Base-by-base conservation (phyloP, 116 monocot genomes). In the Trichopus zeylanicus region DNA sequence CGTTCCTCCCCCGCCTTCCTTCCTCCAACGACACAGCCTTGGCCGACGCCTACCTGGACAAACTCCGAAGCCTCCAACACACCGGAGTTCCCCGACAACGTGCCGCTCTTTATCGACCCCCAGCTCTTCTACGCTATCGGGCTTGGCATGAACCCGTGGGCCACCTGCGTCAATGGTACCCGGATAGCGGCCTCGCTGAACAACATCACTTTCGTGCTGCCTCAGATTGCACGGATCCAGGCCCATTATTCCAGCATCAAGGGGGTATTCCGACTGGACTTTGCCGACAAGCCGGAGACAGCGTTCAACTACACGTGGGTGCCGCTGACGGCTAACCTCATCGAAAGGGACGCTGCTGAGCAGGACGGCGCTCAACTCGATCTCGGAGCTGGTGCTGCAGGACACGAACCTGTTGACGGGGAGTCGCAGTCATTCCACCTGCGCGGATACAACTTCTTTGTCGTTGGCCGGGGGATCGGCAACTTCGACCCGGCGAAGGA, bases 391-490 rank as follows among this genome's bases (percentile, higher is more conserved):
- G 37, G 90, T 91, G 53, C 62, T 91, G 26, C 90, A 91, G 55
- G 90, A 76, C 34, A 91, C 86, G 18, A 79, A 63, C 55, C 67
- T 91, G 1, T 57, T 91, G 15, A 51, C 55, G 0, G 77, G 0
- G 90, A 91, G 65, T 78, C 72, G 2, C 90, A 91, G 34, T 82
- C 90, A 5, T 70, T 91, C 27, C 90, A 91, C 56, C 76, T 91
- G 48, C 91, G 86, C 24, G 91, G 91, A 3, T 77, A 66, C 70
- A 91, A 75, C 59, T 91, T 91, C 76, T 91, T 74, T 32, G 77
- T 86, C 8, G 82, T 91, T 24, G 91, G 85, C 2, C 73, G 55
- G 47, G 91, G 91, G 19, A 26, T 65, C 22, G 86, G 91, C 0
- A 86, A 91, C 60, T 91, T 82, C 18, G 72, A 91, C 34, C 61